Evolutionary conservation across 148 eudicot genomes (phyloP).

Genomic region (Polygonum aviculare): DNA sequence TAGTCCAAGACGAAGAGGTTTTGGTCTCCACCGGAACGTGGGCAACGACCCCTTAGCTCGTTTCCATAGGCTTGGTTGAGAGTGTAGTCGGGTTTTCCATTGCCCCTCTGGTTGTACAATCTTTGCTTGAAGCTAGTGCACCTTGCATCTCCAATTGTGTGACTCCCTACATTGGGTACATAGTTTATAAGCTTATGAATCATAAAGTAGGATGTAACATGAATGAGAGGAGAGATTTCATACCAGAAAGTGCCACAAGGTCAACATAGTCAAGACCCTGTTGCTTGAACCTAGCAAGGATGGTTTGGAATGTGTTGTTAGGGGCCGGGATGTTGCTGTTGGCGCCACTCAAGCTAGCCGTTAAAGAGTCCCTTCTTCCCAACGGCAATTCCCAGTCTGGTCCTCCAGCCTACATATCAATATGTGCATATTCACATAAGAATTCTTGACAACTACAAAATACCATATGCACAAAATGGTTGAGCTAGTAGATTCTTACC

Average conservation of each 20-base stretch:
- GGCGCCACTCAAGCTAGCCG: slow-evolving; percentile 72
- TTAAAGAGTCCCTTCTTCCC: slow-evolving; percentile 68
- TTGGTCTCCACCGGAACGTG: neutral
- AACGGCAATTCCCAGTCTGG: slow-evolving; percentile 82
- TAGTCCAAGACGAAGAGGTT: slow-evolving; percentile 6
- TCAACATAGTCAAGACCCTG: slow-evolving; percentile 62
- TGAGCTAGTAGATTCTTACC: neutral
- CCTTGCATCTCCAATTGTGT: slow-evolving; percentile 11
- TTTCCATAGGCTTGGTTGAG: neutral
- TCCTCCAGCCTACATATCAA: slow-evolving; percentile 48
- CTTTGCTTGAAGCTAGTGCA: slow-evolving; percentile 10
- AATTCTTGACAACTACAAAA: too few relatives aligned
- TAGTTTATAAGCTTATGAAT: neutral
- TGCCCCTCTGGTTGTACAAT: slow-evolving; percentile 4
- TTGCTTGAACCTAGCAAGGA: slow-evolving; percentile 58
- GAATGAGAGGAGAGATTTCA: neutral
- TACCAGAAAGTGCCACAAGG: slow-evolving; percentile 80
- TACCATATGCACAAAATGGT: neutral
- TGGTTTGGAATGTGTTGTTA: slow-evolving; percentile 69
- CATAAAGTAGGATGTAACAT: neutral
- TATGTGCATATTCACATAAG: neutral
- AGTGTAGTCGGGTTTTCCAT: slow-evolving; percentile 7
- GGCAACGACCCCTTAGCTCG: slow-evolving; percentile 11
- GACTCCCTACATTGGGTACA: neutral
- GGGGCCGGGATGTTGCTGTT: slow-evolving; percentile 85